Conservation (phyloP, 768 basidiomycete species). For the Boletus rubroflammeus region DNA sequence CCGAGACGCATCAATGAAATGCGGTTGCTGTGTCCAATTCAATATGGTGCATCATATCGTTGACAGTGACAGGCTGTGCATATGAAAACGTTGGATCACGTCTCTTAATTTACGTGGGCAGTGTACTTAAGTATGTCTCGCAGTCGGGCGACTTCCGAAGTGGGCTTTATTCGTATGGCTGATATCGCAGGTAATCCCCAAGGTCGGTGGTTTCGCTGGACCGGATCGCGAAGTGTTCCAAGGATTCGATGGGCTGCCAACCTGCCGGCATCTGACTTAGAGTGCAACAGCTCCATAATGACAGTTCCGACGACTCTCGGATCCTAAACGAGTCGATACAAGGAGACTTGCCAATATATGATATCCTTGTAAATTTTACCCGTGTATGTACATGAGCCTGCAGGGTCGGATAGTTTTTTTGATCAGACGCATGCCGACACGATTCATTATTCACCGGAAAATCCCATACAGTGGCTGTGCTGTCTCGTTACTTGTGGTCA, state of each 20-base stretch:
- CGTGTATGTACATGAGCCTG: background rate
- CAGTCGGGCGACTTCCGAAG: background rate
- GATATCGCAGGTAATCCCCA: background rate
- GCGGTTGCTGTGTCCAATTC: background rate
- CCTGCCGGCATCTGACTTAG: background rate
- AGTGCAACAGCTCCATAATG: background rate
- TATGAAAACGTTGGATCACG: background rate
- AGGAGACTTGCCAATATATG: background rate
- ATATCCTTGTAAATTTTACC: no score
- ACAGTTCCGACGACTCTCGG: background rate
- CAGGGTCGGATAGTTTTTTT: constrained; percentile 1
- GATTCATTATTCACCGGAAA: background rate
- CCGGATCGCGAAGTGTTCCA: no score
- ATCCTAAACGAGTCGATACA: background rate
- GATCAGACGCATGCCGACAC: background rate
- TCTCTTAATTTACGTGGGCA: background rate
- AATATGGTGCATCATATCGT: background rate
- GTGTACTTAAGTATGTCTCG: background rate
- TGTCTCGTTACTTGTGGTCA: background rate
- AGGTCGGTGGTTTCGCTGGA: background rate
- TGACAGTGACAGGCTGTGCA: constrained; percentile 5
- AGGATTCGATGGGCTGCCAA: no score
- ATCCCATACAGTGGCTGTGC: background rate
- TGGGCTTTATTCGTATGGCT: no score
- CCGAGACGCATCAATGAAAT: background rate